Conservation (phyloP, 164 flowering plant genomes). For the Kalanchoe fedtschenkoi region DNA sequence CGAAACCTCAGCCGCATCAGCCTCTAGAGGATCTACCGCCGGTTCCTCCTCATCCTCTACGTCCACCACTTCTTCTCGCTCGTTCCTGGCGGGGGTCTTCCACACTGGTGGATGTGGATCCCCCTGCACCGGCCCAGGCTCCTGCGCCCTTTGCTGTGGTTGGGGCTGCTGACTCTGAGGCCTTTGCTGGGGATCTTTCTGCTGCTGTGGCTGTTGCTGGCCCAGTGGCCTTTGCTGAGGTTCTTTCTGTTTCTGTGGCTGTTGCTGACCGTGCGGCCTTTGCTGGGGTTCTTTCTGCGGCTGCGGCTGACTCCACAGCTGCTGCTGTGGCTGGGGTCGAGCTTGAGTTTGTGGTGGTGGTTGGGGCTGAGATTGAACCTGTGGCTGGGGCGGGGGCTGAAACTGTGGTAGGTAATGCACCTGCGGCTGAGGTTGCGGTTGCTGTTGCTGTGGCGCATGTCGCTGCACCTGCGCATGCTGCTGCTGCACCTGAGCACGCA, state of each 20-base stretch:
- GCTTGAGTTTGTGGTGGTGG: no score
- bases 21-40: slow-evolving; percentile 1
- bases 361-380: not conserved
- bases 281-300: no score
- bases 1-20: slow-evolving; percentile 2
- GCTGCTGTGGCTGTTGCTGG: slow-evolving; percentile 1
- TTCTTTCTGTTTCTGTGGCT: no score
- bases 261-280: no score
- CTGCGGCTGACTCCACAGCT: no score
- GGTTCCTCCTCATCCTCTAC: not conserved
- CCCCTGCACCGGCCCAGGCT: not conserved
- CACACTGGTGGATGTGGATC: not conserved
- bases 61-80: not conserved
- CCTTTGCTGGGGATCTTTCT: no score
- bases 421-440: not conserved
- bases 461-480: not conserved
- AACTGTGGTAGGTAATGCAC: not conserved
- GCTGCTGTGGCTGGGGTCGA: not conserved
- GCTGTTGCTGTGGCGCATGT: slow-evolving; percentile 1
- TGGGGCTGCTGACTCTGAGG: not conserved
- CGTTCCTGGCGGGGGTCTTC: not conserved
- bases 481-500: no score
- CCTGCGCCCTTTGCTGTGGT: not conserved
- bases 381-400: not conserved
- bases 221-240: no score